Percentiles rank a stretch among this genome's conserved stretches.
Evolutionary conservation across 106 monocot genomes (phyloP).

Genomic region (Dendrobium catenatum): DNA sequence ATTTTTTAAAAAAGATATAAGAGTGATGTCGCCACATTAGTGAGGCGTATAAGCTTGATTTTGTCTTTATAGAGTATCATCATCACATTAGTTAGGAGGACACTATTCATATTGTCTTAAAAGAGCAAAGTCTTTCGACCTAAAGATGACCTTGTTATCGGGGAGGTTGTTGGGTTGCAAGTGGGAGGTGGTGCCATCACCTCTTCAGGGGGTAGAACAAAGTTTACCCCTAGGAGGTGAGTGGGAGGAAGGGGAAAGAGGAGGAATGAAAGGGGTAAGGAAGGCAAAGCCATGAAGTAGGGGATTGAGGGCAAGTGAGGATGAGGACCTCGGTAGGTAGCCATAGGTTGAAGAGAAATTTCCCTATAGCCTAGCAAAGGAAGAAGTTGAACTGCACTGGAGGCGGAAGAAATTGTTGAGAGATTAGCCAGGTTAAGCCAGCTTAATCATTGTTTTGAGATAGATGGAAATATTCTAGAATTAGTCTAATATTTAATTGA

Average conservation of each 20-base stretch:
- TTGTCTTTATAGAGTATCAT: too few relatives aligned
- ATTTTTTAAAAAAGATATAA: too few relatives aligned
- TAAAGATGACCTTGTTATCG: background rate
- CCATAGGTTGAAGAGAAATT: background rate
- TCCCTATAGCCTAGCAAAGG: background rate
- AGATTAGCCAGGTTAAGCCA: background rate
- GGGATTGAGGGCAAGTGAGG: too few relatives aligned
- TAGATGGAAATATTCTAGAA: background rate
- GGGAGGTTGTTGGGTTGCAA: constrained; percentile 1
- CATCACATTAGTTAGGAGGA: background rate
- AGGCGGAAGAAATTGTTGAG: background rate
- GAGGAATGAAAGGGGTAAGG: too few relatives aligned
- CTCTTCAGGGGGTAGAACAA: too few relatives aligned
- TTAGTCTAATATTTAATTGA: background rate
- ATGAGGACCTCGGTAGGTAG: background rate
- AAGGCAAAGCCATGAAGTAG: too few relatives aligned
- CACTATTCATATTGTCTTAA: background rate
- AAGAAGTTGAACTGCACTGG: background rate
- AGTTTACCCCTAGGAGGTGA: too few relatives aligned
- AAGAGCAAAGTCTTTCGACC: background rate
- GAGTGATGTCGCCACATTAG: too few relatives aligned
- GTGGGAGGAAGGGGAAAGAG: too few relatives aligned
- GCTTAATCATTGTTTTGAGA: background rate
- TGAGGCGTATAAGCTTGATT: too few relatives aligned
- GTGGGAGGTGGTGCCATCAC: background rate